Evolutionary conservation across 2,329 filamentous ascomycete genomes (phyloP).

Genomic region (Sordariomycetes sp.): DNA sequence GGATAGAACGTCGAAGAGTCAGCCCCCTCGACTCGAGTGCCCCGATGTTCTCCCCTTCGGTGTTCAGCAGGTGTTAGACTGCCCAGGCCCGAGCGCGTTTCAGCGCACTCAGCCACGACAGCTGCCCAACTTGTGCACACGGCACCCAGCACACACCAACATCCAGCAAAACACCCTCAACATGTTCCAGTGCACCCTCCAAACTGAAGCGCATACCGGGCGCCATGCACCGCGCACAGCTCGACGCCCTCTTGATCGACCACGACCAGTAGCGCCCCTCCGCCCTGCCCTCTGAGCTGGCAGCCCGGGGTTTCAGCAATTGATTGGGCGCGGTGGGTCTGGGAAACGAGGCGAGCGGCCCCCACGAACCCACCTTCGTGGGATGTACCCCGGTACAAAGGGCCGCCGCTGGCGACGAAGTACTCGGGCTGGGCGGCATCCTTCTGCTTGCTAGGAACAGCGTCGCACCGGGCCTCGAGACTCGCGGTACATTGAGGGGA

Average conservation of each 20-base stretch:
- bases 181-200: too few relatives aligned
- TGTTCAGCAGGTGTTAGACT: too few relatives aligned
- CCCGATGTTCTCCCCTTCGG: too few relatives aligned
- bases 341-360: background rate
- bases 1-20: background rate
- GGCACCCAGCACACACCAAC: too few relatives aligned
- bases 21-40: background rate
- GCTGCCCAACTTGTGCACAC: too few relatives aligned
- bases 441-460: background rate
- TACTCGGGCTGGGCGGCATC: background rate
- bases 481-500: background rate
- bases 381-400: background rate
- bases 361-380: background rate
- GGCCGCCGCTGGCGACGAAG: background rate
- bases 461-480: background rate
- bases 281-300: background rate
- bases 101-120: too few relatives aligned
- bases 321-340: background rate
- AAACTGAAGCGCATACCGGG: too few relatives aligned
- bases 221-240: too few relatives aligned
- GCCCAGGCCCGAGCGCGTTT: too few relatives aligned
- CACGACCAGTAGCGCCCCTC: background rate
- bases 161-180: too few relatives aligned
- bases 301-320: background rate
- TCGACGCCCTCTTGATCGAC: background rate